Base-by-base conservation (phyloP, 441 rosid genomes). In the Erysimum pusillum region DNA sequence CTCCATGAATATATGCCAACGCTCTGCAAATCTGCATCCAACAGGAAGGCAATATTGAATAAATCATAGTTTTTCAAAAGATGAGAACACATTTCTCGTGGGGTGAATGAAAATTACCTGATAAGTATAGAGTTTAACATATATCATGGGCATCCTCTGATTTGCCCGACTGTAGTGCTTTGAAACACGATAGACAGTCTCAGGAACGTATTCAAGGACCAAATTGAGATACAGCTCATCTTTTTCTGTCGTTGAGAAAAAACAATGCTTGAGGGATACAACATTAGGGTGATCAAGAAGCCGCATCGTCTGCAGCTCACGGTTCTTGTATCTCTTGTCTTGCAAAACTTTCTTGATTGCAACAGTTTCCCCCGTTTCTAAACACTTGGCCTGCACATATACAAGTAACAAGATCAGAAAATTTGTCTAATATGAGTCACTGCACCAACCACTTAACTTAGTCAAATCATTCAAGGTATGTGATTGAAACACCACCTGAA, bases 251-350 rank as follows among this genome's bases (percentile, higher is more conserved):
- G 84, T 81, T 32, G 86, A 85, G 81, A 82, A 85, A 67, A 94
- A 94, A 67, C 98, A 94, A 69, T 94, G 97, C 81, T 90, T 94
- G 61, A 94, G 84, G 17, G 93, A 82, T 11, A 85, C 88, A 54
- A 80, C 86, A 60, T 85, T 85, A 63, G 88, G 85, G 69, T 83
- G 88, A 81, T 85, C 88, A 39, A 85, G 83, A 76, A 85, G 88
- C 0, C 88, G 80, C 88, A 85, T 85, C 0, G 86, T 83, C 57
- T 85, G 86, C 67, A 85, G 76, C 79, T 83, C 88, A 6, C 88
- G 83, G 63, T 85, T 85, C 73, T 85, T 85, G 71, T 85, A 85
- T 74, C 88, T 81, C 70, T 81, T 85, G 71, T 85, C 88, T 57
- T 85, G 79, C 64, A 79, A 52, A 53, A 78, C 81, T 62, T 78